phyloP scores from a whole-genome alignment of 331 rosid species.

The Quercus phellos region DNA sequence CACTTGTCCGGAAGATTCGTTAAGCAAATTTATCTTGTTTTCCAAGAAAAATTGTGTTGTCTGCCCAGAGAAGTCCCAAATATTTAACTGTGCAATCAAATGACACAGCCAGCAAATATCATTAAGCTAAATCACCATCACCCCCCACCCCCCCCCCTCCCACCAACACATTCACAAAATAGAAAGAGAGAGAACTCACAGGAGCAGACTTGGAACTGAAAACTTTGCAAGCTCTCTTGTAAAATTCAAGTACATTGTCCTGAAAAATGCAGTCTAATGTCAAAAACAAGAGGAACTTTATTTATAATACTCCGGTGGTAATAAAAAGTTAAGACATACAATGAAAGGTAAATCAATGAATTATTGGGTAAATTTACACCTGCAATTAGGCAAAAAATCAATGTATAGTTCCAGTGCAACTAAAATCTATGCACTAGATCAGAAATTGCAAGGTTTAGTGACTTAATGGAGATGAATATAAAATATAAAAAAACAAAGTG shows the following conservation, averaged over 20 bases:
- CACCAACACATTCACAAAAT: neutral
- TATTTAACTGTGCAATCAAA: constrained; percentile 58
- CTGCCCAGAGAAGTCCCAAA: constrained; percentile 95
- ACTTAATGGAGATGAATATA: neutral
- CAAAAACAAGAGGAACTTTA: constrained; percentile 8
- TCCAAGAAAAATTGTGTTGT: constrained; percentile 59
- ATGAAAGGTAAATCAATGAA: neutral
- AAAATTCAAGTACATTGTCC: constrained; percentile 56
- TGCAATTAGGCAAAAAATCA: neutral
- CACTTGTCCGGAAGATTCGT: constrained; percentile 38
- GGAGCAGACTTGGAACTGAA: constrained; percentile 48
- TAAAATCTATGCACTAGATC: neutral
- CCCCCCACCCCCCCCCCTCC: too few species aligned
- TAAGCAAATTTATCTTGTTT: constrained; percentile 32
- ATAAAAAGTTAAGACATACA: neutral
- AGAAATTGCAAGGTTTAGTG: neutral
- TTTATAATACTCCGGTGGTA: neutral
- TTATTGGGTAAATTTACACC: neutral
- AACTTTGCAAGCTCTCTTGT: constrained; percentile 60
- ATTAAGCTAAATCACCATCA: neutral
- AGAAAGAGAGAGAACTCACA: constrained; percentile 38
- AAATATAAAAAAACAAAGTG: neutral
- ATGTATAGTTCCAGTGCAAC: neutral
- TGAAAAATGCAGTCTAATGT: constrained; percentile 39
- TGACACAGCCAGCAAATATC: constrained; percentile 8